phyloP scores from a whole-genome alignment of 306 rosid species.

The Parietaria judaica region DNA sequence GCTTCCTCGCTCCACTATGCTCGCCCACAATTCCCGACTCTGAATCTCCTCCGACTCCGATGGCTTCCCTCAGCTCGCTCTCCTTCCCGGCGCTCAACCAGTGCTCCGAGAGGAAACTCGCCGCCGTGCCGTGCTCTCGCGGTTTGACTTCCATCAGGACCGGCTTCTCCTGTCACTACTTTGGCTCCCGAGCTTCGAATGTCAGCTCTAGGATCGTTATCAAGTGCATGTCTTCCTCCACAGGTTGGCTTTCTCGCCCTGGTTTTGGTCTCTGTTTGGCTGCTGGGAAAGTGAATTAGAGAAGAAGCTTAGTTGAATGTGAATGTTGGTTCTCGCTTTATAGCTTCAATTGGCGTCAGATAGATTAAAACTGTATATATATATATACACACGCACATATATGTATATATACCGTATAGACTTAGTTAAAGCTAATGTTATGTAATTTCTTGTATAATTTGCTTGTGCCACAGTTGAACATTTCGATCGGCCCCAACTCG shows the following conservation, averaged over 20 bases:
- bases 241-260: constrained; percentile 33
- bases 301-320: background rate
- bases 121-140: constrained; percentile 29
- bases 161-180: constrained; percentile 27
- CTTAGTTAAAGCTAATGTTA: no score
- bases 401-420: no score
- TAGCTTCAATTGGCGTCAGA: background rate
- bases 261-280: constrained; percentile 4
- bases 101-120: constrained; percentile 37
- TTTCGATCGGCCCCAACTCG: no score
- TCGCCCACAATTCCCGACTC: constrained; percentile 20
- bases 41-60: constrained; percentile 9
- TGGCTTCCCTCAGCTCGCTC: constrained; percentile 69
- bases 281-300: constrained; percentile 3
- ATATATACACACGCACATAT: no score
- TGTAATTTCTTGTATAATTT: no score
- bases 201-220: constrained; percentile 41
- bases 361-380: no score
- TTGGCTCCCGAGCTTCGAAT: constrained; percentile 28
- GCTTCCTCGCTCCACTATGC: constrained; percentile 21
- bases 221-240: constrained; percentile 52
- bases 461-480: no score
- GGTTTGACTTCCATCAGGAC: constrained; percentile 35
- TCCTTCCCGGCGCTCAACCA: constrained; percentile 52
- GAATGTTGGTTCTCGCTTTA: background rate